A percentile compares a stretch with the other conserved stretches of the same genome.
These are phyloP conservation scores for Cymbopogon citratus DNA, from an alignment of 176 grass and related monocot species.

Conservation along the genomic window DNA sequence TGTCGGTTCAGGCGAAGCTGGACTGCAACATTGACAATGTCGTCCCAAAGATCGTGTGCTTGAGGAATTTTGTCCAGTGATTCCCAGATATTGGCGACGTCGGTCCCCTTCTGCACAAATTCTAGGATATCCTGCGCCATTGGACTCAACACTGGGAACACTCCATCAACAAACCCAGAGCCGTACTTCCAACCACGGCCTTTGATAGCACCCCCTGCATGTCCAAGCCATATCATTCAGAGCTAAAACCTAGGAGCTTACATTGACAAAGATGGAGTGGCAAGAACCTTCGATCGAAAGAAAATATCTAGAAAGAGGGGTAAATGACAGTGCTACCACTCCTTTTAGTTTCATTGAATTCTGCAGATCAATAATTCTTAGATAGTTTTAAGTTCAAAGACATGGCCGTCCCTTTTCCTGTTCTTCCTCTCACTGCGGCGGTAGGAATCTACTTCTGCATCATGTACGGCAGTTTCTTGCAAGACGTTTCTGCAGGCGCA, in stretches of 20 bases:
- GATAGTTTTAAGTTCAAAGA: too few relatives aligned
- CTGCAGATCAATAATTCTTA: too few relatives aligned
- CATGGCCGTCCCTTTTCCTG: conserved; percentile 33
- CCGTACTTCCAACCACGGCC: conserved; percentile 85
- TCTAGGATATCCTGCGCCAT: conserved; percentile 76
- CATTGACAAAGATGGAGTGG: too few relatives aligned
- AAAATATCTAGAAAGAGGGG: too few relatives aligned
- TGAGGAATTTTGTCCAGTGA: conserved; percentile 59
- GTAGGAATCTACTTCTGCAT: conserved; percentile 15
- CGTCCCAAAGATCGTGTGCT: conserved; percentile 68
- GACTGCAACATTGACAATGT: conserved; percentile 60
- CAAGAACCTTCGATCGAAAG: too few relatives aligned
- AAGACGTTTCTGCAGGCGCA: conserved; percentile 18
- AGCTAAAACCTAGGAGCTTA: neutral
- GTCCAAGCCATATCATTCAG: neutral
- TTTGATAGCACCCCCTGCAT: conserved; percentile 63
- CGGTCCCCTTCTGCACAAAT: conserved; percentile 53
- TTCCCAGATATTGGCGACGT: conserved; percentile 48
- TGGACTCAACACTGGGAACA: conserved; percentile 81
- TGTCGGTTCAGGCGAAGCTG: conserved; percentile 67
- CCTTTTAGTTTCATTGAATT: too few relatives aligned
- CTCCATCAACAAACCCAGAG: conserved; percentile 83
- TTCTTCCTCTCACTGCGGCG: conserved; percentile 28
- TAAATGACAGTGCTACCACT: too few relatives aligned
- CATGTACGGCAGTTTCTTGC: conserved; percentile 16